These are phyloP conservation scores for Cucurbita pepo DNA, from an alignment of 306 rosid genomes.

Conservation along the genomic window DNA sequence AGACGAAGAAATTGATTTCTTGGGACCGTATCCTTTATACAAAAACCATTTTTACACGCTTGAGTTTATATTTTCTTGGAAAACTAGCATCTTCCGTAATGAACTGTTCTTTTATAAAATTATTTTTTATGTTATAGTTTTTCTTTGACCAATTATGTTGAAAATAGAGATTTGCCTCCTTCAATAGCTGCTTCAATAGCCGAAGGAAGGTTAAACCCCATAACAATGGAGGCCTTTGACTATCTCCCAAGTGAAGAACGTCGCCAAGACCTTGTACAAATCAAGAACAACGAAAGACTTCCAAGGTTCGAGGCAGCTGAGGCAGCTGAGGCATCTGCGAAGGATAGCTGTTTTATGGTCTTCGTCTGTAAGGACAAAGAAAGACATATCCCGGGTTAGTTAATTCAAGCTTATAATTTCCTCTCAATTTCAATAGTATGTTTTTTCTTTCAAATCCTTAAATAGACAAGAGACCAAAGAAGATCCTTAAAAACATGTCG, in stretches of 20 bases:
- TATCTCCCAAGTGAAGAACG: conserved; percentile 16
- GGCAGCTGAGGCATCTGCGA: conserved; percentile 11
- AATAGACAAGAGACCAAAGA: neutral
- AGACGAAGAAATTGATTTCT: conserved; percentile 48
- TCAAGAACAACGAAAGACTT: conserved; percentile 13
- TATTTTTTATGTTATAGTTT: neutral
- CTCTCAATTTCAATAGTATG: neutral
- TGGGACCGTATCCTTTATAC: conserved; percentile 84
- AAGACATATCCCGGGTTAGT: conserved; percentile 36
- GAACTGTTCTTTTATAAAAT: neutral
- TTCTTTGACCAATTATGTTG: conserved; percentile 29
- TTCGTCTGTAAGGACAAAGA: conserved; percentile 24
- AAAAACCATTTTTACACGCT: neutral
- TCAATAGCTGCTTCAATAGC: conserved; percentile 62
- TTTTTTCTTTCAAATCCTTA: neutral
- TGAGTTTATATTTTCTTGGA: neutral
- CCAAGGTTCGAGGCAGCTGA: conserved; percentile 21
- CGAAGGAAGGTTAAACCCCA: conserved; percentile 70
- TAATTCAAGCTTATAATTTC: neutral
- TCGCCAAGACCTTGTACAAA: conserved; percentile 12
- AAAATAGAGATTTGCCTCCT: conserved; percentile 55
- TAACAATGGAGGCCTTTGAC: conserved; percentile 64
- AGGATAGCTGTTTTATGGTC: conserved; percentile 34
- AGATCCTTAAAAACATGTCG: neutral
- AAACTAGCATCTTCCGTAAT: neutral